Evolutionary conservation across 768 basidiomycete species (phyloP), one percentile per base, ranked within the genome.

Genomic region (Dioszegia crocea): DNA sequence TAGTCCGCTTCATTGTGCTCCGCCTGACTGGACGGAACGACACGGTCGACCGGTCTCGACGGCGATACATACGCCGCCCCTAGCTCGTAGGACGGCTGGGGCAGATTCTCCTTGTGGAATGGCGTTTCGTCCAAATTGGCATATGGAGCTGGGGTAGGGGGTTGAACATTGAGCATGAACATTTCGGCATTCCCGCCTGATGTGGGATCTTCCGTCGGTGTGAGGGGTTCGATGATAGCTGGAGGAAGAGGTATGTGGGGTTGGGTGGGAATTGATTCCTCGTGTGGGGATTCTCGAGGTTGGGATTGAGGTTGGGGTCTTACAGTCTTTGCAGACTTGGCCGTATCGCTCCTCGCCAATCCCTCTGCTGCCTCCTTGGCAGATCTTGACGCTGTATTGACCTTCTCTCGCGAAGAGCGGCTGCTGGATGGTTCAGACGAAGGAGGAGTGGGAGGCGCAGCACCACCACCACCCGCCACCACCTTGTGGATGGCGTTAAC

Each of bases 101-200:
- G 51, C 11, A 19, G 59, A 60, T 11, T 48, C 24, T 55, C 63
- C 1, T 61, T 62, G 49, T 70, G 68, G 48, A 73, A 73, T 4
- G 71, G 68, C n/a, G 68, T 57, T 4, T 45, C 24, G 19, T 52
- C 58, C 1, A 66, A 59, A 29, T 73, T 67, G 17, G 66, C 21
- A 23, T 40, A 40, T 24, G 71, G 62, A 14, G 68, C 68, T 0
- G 71, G 71, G 4, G 71, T 73, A 30, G 71, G 68, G 11, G 71
- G 71, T 40, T 68, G 66, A 19, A 73, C 47, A 30, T 48, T 62
- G 50, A 73, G 55, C 3, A 49, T 45, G 9, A 67, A 67, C 6
- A 62, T 61, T 19, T 36, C 44, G 17, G 47, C 43, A 8, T 33
- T 3, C 4, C 36, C 1, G 23, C n/a, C 45, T 38, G 45, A 49